Evolutionary conservation across 2,329 filamentous ascomycete species (phyloP).

Genomic region (Exophiala dermatitidis): DNA sequence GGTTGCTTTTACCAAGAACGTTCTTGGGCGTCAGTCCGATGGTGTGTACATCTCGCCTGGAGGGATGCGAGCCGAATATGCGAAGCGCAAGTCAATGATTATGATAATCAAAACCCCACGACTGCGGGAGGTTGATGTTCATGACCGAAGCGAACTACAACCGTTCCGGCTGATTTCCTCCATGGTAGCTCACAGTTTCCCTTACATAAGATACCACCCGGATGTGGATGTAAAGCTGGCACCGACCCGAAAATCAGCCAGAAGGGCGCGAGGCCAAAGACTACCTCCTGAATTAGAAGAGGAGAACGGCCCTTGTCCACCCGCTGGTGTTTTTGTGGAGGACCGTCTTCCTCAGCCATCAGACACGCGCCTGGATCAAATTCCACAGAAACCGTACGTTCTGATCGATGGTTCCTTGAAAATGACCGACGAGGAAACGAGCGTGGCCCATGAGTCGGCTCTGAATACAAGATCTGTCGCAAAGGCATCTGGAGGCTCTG

Average conservation of each 20-base stretch:
- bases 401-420: not conserved
- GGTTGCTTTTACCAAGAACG: conserved; percentile 18
- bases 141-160: conserved; percentile 9
- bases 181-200: conserved; percentile 23
- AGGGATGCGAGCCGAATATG: conserved; percentile 14
- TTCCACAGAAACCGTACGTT: not conserved
- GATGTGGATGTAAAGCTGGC: not conserved
- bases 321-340: conserved; percentile 10
- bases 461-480: not conserved
- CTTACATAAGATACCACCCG: conserved; percentile 10
- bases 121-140: conserved; percentile 27
- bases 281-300: not conserved
- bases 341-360: not conserved
- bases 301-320: conserved; percentile 2
- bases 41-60: conserved; percentile 38
- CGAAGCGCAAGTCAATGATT: conserved; percentile 12
- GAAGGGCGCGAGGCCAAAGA: not conserved
- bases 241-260: not conserved
- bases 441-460: not conserved
- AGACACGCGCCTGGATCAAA: not conserved
- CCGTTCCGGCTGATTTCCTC: conserved; percentile 21
- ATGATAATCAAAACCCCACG: conserved; percentile 19
- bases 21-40: conserved; percentile 24
- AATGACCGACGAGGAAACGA: conserved; percentile 5
- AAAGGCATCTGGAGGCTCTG: not conserved